Evolutionary conservation across 148 eudicot species (phyloP), one percentile per base, ranked within the genome.

Genomic region (Polygonum aviculare): DNA sequence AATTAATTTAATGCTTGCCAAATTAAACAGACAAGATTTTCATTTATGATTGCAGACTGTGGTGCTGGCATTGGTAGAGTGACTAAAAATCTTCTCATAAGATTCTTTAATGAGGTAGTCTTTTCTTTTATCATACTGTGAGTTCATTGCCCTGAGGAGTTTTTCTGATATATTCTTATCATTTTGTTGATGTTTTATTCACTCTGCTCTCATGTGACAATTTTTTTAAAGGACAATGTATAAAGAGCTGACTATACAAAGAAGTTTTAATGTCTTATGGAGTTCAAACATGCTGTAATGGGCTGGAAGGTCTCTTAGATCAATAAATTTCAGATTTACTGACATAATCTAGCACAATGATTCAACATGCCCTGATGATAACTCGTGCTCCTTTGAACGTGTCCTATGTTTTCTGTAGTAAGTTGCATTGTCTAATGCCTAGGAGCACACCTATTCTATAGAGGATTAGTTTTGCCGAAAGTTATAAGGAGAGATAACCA

Each of bases 21-120:
- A 67, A 33, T 21, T 21, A 21, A 9, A 19, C 11, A 57, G 31
- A 11, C 19, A 63, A 63, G 11, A 5, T 26, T 33, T 72, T 72
- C 18, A 48, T 21, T 33, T 72, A 44, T 72, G 19, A 44, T 54
- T 93, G 86, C 89, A 92, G 98, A 95, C 85, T 95, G 98, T 86
- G 98, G 98, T 75, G 86, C 94, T 77, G 98, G 98, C 73, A 89
- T 95, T 69, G 98, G 98, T 77, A 91, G 98, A 80, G 86, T 95
- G 77, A 92, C 94, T 77, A 90, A 90, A 88, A 95, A 92, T 82
- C 98, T 95, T 79, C 92, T 95, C 60, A 90, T 95, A 74, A 85
- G 96, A 84, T 89, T 92, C 85, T 92, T 95, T 60, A 86, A 90
- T 75, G 97, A 95, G 96, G 98, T 93, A 78, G 73, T 48, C 47